Evolutionary conservation across 495 filamentous ascomycete genomes (phyloP).

Genomic region (Cairneyella variabilis): DNA sequence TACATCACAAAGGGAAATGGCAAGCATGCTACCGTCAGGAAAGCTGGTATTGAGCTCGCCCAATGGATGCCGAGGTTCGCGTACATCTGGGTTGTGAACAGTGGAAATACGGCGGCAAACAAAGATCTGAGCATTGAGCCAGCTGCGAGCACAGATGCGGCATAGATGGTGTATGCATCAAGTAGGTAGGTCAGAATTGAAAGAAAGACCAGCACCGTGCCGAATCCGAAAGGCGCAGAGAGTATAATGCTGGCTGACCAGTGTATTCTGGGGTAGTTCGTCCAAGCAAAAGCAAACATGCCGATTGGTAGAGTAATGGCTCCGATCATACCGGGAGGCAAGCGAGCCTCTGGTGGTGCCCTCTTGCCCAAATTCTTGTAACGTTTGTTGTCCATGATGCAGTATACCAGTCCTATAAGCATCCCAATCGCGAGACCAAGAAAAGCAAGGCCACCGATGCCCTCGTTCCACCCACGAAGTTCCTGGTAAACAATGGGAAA

Average conservation of each 20-base stretch:
- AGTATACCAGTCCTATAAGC: constrained; percentile 57
- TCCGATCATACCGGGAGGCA: constrained; percentile 66
- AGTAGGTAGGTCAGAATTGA: constrained; percentile 71
- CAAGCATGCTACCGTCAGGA: constrained; percentile 69
- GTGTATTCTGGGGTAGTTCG: constrained; percentile 62
- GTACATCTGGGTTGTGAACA: constrained; percentile 81
- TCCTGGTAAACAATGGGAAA: constrained; percentile 78
- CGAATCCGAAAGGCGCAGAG: constrained; percentile 67
- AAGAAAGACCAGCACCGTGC: constrained; percentile 67
- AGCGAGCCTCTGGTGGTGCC: constrained; percentile 68
- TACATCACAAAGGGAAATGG: constrained; percentile 82
- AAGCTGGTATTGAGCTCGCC: constrained; percentile 74
- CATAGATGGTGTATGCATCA: constrained; percentile 74
- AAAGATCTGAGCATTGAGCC: constrained; percentile 52
- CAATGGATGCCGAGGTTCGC: constrained; percentile 72
- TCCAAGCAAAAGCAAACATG: constrained; percentile 68
- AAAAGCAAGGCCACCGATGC: constrained; percentile 75
- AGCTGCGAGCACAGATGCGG: constrained; percentile 62
- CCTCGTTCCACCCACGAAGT: constrained; percentile 66
- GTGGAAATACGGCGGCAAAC: constrained; percentile 68
- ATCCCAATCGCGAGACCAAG: constrained; percentile 78
- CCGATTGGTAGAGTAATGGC: constrained; percentile 66
- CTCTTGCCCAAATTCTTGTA: constrained; percentile 42
- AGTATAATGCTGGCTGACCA: constrained; percentile 62
- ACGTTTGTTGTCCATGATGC: constrained; percentile 61